Evolutionary conservation across 805 yeast species (phyloP).

Genomic region (Starmerella sp.): DNA sequence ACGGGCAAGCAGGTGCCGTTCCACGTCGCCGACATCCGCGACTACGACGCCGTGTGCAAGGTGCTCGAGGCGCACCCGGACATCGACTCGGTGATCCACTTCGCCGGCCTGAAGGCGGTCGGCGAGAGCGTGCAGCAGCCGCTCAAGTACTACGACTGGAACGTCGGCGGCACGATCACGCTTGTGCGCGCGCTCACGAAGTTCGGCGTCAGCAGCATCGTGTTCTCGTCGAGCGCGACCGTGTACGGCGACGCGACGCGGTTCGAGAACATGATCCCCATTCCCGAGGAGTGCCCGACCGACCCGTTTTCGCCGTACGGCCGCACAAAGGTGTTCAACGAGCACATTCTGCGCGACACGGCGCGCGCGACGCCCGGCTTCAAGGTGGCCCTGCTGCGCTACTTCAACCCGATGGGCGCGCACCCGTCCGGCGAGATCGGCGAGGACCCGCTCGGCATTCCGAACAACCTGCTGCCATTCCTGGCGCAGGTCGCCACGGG

Average conservation of each 20-base stretch:
- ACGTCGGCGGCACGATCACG: conserved; percentile 52
- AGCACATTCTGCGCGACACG: conserved; percentile 47
- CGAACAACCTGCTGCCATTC: conserved; percentile 64
- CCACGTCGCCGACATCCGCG: conserved; percentile 46
- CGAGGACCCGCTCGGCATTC: conserved; percentile 69
- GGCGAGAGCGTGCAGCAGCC: conserved; percentile 66
- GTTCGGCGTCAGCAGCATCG: conserved; percentile 41
- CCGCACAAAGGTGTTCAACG: conserved; percentile 55
- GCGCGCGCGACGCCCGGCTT: conserved; percentile 32
- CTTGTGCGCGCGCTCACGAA: conserved; percentile 44
- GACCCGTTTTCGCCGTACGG: conserved; percentile 75
- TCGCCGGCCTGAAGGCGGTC: conserved; percentile 76
- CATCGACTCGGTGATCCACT: conserved; percentile 56
- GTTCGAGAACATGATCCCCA: conserved; percentile 61
- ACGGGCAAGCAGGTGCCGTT: conserved; percentile 42
- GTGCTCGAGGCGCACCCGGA: conserved; percentile 40
- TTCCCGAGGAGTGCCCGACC: conserved; percentile 65
- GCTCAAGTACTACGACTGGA: conserved; percentile 54
- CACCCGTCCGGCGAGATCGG: conserved; percentile 73
- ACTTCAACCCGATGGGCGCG: conserved; percentile 79
- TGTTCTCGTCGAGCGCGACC: conserved; percentile 71
- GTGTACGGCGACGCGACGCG: conserved; percentile 75
- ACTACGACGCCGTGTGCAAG: conserved; percentile 36
- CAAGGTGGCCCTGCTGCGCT: conserved; percentile 51
- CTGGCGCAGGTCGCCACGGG: conserved; percentile 71